Evolutionary conservation across 768 basidiomycete species (phyloP).

Genomic region (Hysterangium stoloniferum): DNA sequence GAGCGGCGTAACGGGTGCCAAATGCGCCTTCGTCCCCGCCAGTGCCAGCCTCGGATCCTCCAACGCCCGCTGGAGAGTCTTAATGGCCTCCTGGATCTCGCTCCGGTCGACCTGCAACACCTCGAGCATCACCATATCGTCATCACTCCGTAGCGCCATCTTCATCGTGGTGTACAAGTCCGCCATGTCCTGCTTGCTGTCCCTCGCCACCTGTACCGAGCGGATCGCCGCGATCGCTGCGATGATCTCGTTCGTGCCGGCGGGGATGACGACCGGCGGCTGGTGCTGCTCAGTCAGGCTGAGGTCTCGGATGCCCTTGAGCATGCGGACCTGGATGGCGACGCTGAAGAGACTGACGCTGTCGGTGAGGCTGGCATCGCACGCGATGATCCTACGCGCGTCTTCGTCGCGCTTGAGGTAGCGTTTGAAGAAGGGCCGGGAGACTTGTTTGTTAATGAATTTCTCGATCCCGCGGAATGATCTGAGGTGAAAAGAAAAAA

Average conservation of each 20-base stretch:
- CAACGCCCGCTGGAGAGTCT: constrained; percentile 65
- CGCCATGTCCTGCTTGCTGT: constrained; percentile 43
- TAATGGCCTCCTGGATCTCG: constrained; percentile 76
- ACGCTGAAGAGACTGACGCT: constrained; percentile 51
- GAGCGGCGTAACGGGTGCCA: no score
- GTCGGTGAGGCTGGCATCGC: constrained; percentile 46
- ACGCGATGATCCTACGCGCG: constrained; percentile 39
- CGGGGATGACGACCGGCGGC: neutral
- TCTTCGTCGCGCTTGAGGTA: constrained; percentile 73
- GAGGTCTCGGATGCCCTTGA: constrained; percentile 37
- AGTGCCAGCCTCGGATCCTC: constrained; percentile 17
- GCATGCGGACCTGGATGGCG: constrained; percentile 45
- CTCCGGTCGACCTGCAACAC: constrained; percentile 51
- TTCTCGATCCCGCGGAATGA: constrained; percentile 36
- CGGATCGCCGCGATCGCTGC: constrained; percentile 20
- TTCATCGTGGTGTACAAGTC: constrained; percentile 55
- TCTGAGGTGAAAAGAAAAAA: constrained; percentile 25
- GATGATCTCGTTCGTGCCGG: constrained; percentile 15
- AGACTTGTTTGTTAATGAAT: constrained; percentile 51
- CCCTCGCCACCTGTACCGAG: constrained; percentile 36
- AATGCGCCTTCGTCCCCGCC: no score
- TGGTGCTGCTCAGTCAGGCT: neutral
- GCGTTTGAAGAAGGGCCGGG: constrained; percentile 68
- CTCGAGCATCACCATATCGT: constrained; percentile 55
- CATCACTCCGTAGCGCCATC: constrained; percentile 45